These are phyloP conservation scores for Gossypium schwendimanii DNA, from an alignment of 441 rosid species.

Conservation along the genomic window DNA sequence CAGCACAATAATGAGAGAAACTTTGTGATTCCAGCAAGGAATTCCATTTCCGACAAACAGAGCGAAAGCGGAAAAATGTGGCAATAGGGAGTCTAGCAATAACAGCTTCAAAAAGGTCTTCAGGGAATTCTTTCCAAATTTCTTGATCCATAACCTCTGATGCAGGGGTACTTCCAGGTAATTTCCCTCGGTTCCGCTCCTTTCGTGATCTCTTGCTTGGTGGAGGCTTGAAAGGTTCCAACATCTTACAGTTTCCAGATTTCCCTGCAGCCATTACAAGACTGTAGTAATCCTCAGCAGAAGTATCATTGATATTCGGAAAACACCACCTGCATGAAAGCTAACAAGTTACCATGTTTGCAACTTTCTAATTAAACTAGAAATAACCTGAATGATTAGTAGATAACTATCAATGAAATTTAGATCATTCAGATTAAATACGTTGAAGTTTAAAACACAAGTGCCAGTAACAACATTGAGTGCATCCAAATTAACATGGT, in stretches of 20 bases:
- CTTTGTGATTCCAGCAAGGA: slow-evolving; percentile 66
- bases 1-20: slow-evolving; percentile 62
- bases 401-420: background rate
- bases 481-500: background rate
- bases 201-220: slow-evolving; percentile 65
- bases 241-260: slow-evolving; percentile 48
- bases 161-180: slow-evolving; percentile 26
- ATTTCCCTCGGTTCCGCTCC: slow-evolving; percentile 56
- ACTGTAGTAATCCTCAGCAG: slow-evolving; percentile 63
- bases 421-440: slow-evolving; percentile 1
- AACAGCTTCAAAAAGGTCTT: slow-evolving; percentile 86
- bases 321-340: slow-evolving; percentile 52
- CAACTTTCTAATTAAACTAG: background rate
- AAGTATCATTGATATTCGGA: slow-evolving; percentile 46
- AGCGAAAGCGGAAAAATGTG: slow-evolving; percentile 76
- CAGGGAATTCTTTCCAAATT: slow-evolving; percentile 90
- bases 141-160: slow-evolving; percentile 63
- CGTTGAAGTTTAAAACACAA: background rate
- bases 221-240: slow-evolving; percentile 68
- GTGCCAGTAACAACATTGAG: background rate
- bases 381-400: background rate
- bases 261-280: slow-evolving; percentile 72
- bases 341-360: slow-evolving; percentile 7
- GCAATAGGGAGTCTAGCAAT: slow-evolving; percentile 84
- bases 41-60: slow-evolving; percentile 83